A percentile compares a stretch with the other conserved stretches of the same genome.
Evolutionary conservation across 1,139 yeast genomes (phyloP).

Genomic region (Hyphopichia khmerensis): DNA sequence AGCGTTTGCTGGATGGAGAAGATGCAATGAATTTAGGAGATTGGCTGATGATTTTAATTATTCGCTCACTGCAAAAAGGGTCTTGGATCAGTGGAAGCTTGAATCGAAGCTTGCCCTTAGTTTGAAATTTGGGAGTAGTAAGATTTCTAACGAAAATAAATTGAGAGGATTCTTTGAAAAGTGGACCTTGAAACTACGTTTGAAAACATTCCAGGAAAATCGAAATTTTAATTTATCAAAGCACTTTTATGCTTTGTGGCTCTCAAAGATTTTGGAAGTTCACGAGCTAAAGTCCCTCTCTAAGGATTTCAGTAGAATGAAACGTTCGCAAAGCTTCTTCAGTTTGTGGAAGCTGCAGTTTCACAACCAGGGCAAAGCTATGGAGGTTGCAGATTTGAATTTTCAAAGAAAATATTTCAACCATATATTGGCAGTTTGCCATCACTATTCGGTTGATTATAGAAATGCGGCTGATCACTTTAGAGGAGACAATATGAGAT

Average conservation of each 20-base stretch:
- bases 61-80: background rate
- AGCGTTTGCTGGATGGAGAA: slow-evolving; percentile 16
- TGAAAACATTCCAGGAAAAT: background rate
- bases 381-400: slow-evolving; percentile 16
- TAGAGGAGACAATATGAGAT: background rate
- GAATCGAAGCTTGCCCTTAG: background rate
- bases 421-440: slow-evolving; percentile 5
- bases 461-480: slow-evolving; percentile 3
- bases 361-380: slow-evolving; percentile 3
- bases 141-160: background rate
- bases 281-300: background rate
- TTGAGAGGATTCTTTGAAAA: background rate
- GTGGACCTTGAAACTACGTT: background rate
- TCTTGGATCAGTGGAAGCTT: background rate
- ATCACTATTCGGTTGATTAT: slow-evolving; percentile 4
- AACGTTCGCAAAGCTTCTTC: slow-evolving; percentile 6
- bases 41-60: slow-evolving; percentile 12
- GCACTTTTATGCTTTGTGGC: slow-evolving; percentile 14
- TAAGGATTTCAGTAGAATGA: background rate
- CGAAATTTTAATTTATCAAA: slow-evolving; percentile 5
- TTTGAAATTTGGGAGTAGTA: background rate
- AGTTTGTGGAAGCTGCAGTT: slow-evolving; percentile 5
- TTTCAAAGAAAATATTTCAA: slow-evolving; percentile 19
- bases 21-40: slow-evolving; percentile 5
- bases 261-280: background rate